phyloP scores from a whole-genome alignment of 345 rosid genomes.

The Boechera retrofracta region DNA sequence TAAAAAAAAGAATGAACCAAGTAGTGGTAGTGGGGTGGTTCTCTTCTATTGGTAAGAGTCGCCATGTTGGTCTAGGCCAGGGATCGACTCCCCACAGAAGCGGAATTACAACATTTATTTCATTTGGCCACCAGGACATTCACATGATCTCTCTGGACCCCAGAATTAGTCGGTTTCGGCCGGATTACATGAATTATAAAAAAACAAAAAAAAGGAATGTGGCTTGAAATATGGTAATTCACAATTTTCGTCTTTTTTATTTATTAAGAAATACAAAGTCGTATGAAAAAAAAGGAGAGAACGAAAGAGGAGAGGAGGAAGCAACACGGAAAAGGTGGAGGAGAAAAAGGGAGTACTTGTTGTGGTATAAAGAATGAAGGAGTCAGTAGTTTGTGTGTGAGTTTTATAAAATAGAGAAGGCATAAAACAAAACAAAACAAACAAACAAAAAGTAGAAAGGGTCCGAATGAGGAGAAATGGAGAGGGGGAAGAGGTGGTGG shows the following conservation, averaged over 20 bases:
- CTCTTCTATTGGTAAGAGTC: no score
- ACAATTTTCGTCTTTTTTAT: conserved; percentile 17
- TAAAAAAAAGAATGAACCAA: no score
- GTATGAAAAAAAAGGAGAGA: conserved; percentile 4
- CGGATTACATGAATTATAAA: no score
- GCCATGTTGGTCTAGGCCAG: no score
- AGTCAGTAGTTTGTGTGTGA: conserved; percentile 34
- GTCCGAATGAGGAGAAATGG: conserved; percentile 37
- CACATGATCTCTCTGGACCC: no score
- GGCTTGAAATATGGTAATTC: conserved; percentile 9
- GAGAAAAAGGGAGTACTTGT: conserved; percentile 19
- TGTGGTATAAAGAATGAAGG: conserved; percentile 29
- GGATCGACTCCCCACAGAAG: no score
- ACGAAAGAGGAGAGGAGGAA: conserved; percentile 15
- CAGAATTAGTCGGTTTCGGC: no score
- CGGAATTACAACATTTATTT: no score
- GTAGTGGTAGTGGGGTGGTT: no score
- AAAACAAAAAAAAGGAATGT: no score
- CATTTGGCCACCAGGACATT: no score
- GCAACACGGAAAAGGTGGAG: conserved; percentile 41
- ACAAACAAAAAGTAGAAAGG: neutral
- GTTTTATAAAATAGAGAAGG: neutral
- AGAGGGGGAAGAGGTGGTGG: conserved; percentile 32
- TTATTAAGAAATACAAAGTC: neutral
- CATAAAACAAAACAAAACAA: conserved; percentile 1